Conservation (phyloP, 1,284 basidiomycete species). For the Heterobasidion occidentale region DNA sequence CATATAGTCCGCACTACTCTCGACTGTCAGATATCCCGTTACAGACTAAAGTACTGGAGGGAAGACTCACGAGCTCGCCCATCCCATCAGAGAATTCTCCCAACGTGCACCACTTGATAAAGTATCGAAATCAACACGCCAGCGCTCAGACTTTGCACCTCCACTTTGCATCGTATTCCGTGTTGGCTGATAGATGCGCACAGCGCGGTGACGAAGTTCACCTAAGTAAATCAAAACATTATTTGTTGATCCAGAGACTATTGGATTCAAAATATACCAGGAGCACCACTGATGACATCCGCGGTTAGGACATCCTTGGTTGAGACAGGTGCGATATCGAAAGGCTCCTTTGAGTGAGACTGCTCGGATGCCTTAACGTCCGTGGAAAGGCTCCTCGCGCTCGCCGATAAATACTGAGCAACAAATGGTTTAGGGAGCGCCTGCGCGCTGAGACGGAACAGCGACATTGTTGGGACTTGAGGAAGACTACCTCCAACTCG, state of each 20-base stretch:
- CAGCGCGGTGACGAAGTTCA: constrained; percentile 80
- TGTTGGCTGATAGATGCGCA: constrained; percentile 91
- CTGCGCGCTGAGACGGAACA: constrained; percentile 29
- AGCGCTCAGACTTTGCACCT: constrained; percentile 77
- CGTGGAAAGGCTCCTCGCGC: constrained; percentile 15
- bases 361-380: constrained; percentile 17
- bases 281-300: constrained; percentile 74
- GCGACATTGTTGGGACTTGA: constrained; percentile 26
- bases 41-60: too few species aligned
- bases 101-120: constrained; percentile 85
- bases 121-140: constrained; percentile 95
- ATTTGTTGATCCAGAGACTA: neutral
- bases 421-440: constrained; percentile 19
- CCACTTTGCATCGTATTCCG: constrained; percentile 96
- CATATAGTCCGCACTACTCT: constrained; percentile 87
- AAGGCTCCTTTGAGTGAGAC: constrained; percentile 21
- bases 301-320: constrained; percentile 58
- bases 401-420: constrained; percentile 12
- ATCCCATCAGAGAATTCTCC: constrained; percentile 99
- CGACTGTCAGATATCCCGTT: neutral
- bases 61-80: constrained; percentile 78
- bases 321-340: constrained; percentile 27
- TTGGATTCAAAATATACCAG: constrained; percentile 32
- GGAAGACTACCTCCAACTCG: too few species aligned
- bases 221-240: constrained; percentile 29